Evolutionary conservation across 371 early-diverging fungal genomes (phyloP), one percentile per base, ranked within the genome.

Genomic region (Conidiobolus incongruus): DNA sequence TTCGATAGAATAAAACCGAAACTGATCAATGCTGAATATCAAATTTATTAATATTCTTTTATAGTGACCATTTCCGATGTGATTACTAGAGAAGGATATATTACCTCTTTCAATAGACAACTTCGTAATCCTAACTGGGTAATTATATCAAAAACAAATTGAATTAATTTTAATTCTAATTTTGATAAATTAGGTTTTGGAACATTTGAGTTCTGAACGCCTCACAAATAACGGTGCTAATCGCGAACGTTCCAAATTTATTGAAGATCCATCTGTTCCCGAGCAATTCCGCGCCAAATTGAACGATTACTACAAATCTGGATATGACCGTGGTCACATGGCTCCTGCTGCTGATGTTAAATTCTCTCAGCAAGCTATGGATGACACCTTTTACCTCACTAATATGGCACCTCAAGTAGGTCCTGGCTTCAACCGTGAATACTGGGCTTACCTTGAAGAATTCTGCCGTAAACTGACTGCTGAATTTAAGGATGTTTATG

Each of bases 101-200:
- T 72, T 0, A 59, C 58, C 4, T 71, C 72, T 0, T 75, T 64
- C 59, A 74, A 83, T 61, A 73, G 86, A 26, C 68, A 70, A 38
- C 62, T 77, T 47, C 73, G 81, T 41, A 81, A 83, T 51, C 86
- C 86, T 15, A 78, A 78, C 58, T 86, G 83, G 84, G 78, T 78
- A 26, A 17, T 37, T 10, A 40, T 47, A 17, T 11, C 17, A 38
- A 22, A 1, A 23, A 15, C 23, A 22, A 12, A 10, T 20, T 24
- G 6, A n/a, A 10, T 1, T n/a, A 40, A 6, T 11, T 12, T 5
- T 17, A 3, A 15, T 19, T 21, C 17, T 17, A 42, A 35, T 5
- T 13, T 4, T 16, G 1, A 38, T n/a, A 16, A 13, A 10, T 16
- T 35, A 52, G 57, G 62, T 63, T 0, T 74, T 75, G 8, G 81